These are phyloP conservation scores for Lactarius akahatsu DNA, from an alignment of 768 basidiomycete species.

Conservation along the genomic window DNA sequence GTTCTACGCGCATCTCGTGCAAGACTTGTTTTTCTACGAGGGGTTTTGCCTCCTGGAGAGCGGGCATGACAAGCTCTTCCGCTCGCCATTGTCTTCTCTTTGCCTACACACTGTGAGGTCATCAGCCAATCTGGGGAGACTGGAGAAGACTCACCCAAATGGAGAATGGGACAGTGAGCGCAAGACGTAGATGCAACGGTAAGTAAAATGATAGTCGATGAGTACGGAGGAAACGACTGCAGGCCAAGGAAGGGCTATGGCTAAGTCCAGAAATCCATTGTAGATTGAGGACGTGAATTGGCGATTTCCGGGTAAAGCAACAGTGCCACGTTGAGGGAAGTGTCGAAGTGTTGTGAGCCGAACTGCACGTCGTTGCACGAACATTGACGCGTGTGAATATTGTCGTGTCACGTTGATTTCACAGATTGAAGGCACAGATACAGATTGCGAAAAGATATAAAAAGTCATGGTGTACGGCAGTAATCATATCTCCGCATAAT, in stretches of 20 bases:
- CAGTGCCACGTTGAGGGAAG: neutral
- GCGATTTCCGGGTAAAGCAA: constrained; percentile 12
- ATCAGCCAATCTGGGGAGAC: neutral
- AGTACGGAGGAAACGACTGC: constrained; percentile 66
- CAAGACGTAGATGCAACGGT: constrained; percentile 60
- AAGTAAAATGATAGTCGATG: constrained; percentile 70
- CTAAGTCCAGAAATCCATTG: constrained; percentile 74
- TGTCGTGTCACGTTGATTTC: neutral
- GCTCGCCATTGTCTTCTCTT: constrained; percentile 32
- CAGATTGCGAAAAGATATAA: constrained; percentile 26
- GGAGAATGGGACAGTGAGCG: constrained; percentile 63
- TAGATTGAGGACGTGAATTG: constrained; percentile 37
- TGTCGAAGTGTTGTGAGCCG: constrained; percentile 5
- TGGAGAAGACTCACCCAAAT: constrained; percentile 60
- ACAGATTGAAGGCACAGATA: constrained; percentile 17
- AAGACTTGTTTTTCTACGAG: constrained; percentile 23
- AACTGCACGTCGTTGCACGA: constrained; percentile 10
- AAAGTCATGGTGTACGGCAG: constrained; percentile 26
- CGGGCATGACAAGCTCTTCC: constrained; percentile 33
- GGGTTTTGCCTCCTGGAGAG: constrained; percentile 25
- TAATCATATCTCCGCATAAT: constrained; percentile 29
- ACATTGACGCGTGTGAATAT: constrained; percentile 21
- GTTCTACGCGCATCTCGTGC: constrained; percentile 21
- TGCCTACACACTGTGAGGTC: constrained; percentile 27
- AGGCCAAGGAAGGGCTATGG: constrained; percentile 71